Evolutionary conservation across 257 asterid species (phyloP).

Genomic region (Forsythia suspensa): DNA sequence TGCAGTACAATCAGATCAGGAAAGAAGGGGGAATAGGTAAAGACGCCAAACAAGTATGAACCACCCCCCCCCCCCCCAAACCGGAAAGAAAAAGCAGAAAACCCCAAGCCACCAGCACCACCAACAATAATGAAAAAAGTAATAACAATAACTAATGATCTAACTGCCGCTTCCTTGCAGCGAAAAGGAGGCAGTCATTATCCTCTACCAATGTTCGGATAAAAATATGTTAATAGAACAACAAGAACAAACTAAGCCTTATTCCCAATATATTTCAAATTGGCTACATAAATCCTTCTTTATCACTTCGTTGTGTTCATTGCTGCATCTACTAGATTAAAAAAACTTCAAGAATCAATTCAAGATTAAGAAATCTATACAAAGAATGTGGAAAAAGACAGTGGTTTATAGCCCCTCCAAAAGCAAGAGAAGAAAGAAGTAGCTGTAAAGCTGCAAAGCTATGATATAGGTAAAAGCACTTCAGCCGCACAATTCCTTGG

Average conservation of each 20-base stretch:
- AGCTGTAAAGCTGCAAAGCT: conserved; percentile 26
- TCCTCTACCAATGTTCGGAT: not conserved
- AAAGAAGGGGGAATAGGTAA: not conserved
- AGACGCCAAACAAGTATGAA: conserved; percentile 8
- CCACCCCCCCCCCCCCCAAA: not conserved
- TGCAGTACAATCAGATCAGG: not conserved
- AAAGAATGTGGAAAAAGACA: conserved; percentile 10
- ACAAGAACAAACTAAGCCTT: not conserved
- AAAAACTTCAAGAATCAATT: conserved; percentile 10
- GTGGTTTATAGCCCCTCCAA: conserved; percentile 15
- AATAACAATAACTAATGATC: not conserved
- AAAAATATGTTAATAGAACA: not conserved
- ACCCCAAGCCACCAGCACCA: not conserved
- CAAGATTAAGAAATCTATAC: conserved; percentile 28
- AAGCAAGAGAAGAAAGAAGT: conserved; percentile 22
- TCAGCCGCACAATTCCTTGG: conserved; percentile 30
- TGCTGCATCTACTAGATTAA: not conserved
- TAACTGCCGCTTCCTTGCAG: not conserved
- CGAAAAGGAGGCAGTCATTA: not conserved
- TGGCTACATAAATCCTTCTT: not conserved
- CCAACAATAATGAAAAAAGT: not conserved
- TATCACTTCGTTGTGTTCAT: not conserved
- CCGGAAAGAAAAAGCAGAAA: not conserved
- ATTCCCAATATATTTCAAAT: not conserved
- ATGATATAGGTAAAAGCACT: conserved; percentile 28